Conservation (phyloP, 1,284 basidiomycete genomes). For the Spongiforma sp. region DNA sequence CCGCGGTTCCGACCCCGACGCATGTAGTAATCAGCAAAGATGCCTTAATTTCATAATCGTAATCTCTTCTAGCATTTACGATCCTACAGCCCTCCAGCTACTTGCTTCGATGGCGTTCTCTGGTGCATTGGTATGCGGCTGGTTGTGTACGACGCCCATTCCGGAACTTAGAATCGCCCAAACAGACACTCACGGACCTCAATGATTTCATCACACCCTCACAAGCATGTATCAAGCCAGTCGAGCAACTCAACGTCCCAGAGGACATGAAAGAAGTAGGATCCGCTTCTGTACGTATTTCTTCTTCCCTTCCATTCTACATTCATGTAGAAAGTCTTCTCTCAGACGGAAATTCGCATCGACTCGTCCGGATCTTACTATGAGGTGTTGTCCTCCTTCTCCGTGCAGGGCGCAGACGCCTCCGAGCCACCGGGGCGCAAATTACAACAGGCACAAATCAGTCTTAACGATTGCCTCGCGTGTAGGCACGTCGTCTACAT, state of each 20-base stretch:
- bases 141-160: neutral
- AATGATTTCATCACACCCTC: slow-evolving; percentile 99
- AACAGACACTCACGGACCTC: slow-evolving; percentile 88
- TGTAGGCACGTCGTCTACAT: slow-evolving; percentile 66
- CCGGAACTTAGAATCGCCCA: slow-evolving; percentile 1
- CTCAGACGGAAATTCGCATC: slow-evolving; percentile 87
- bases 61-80: no score
- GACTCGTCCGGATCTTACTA: slow-evolving; percentile 83
- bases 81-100: no score
- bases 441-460: slow-evolving; percentile 93
- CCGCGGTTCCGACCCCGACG: no score
- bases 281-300: slow-evolving; percentile 59
- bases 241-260: slow-evolving; percentile 67
- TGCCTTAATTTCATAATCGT: no score
- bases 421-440: slow-evolving; percentile 49
- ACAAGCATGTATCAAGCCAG: slow-evolving; percentile 98
- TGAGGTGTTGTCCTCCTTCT: slow-evolving; percentile 56
- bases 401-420: slow-evolving; percentile 29
- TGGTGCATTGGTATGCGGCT: slow-evolving; percentile 77
- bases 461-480: slow-evolving; percentile 93
- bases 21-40: no score
- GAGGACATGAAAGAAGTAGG: slow-evolving; percentile 51
- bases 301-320: slow-evolving; percentile 1
- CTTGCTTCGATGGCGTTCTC: slow-evolving; percentile 95
- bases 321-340: slow-evolving; percentile 8